Base-by-base conservation (phyloP, 2,329 filamentous ascomycete genomes). In the Ceratocystis cacaofunesta region DNA sequence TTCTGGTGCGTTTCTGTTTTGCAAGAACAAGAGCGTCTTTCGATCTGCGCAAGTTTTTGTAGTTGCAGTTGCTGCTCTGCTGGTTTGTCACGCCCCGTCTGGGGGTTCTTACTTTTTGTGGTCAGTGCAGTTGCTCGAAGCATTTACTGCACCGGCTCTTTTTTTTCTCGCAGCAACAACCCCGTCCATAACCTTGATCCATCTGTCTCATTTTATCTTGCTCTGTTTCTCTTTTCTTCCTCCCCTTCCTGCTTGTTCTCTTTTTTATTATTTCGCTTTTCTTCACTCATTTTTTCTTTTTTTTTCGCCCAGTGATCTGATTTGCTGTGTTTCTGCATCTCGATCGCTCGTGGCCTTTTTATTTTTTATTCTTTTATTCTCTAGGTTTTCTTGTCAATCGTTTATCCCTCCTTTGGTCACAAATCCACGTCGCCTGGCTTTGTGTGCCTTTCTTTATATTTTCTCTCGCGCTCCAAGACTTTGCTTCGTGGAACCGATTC, bases 261-360 rank as follows among this genome's bases (percentile, higher is more conserved):
- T 63, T 69, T 64, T 68, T 69, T 69, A 70, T 71, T 69, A 71
- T 71, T 70, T 46, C n/a, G 22, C 10, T 63, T 69, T 63, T 65
- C 61, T 48, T 36, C 15, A 46, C 46, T 43, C 44, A 44, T 43
- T 65, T 28, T 65, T 19, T 28, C 17, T 61, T 69, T 69, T 69
- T 69, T 70, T 68, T 70, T 69, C 19, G 48, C 48, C 19, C 48
- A 28, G 25, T n/a, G 48, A 52, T 52, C 48, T 6, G 48, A 52
- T 25, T 10, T 25, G 48, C 48, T 28, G 19, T 2, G 19, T 52
- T 52, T 28, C 8, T 52, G 48, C 48, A 52, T 52, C 12, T 52
- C 48, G 48, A 5, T 15, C 48, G 19, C 48, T 19, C 25, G 36
- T 25, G 25, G 19, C 19, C 10, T 25, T 28, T 28, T 25, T 25